Evolutionary conservation across 2,329 filamentous ascomycete genomes (phyloP), one percentile per base, ranked within the genome.

Genomic region (Cercospora brassicicola): DNA sequence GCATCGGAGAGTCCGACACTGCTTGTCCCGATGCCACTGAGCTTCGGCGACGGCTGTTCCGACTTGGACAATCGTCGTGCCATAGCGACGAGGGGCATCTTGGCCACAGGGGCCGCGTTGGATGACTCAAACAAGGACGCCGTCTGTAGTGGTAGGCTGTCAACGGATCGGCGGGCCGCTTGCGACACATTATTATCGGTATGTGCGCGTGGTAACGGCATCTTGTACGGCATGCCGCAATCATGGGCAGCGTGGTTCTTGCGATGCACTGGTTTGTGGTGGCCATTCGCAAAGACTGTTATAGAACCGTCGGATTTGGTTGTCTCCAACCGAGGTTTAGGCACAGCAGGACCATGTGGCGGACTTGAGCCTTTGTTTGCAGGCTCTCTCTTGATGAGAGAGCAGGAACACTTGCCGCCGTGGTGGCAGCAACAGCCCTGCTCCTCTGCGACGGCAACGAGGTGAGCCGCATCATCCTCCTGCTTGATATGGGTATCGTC

Each of bases 221-320:
- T 85, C 74, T 87, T 87, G 79, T 90, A 90, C 1, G 88, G 88
- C 72, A 85, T 80, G 67, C 87, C 87, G 65, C 84, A 87, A 68
- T 88, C 86, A 74, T 89, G 87, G 67, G 87, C 87, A 71, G 86
- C 84, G 76, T 88, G 86, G 78, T 89, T 89, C 79, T 88, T 86
- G 72, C 87, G 86, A 75, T 89, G 87, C 61, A 84, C 85, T 10
- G 87, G 87, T 79, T 88, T 88, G 79, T 89, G 87, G 73, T 89
- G 87, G 67, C 87, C 87, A 74, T 89, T 88, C 23, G 86, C 82
- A 75, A 89, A 89, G 67, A 88, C 82, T 18, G 86, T 89, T 73
- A 89, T 79, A 31, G 84, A 85, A 67, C 83, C 84, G 62, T 90
- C 88, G 26, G 86, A 88, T 72, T 86, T 86, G 66, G 84, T 84